A percentile compares a stretch with the other conserved stretches of the same genome.
Conservation (phyloP, 108 stramenopile species). For the Pinguiococcus pyrenoidosus region DNA sequence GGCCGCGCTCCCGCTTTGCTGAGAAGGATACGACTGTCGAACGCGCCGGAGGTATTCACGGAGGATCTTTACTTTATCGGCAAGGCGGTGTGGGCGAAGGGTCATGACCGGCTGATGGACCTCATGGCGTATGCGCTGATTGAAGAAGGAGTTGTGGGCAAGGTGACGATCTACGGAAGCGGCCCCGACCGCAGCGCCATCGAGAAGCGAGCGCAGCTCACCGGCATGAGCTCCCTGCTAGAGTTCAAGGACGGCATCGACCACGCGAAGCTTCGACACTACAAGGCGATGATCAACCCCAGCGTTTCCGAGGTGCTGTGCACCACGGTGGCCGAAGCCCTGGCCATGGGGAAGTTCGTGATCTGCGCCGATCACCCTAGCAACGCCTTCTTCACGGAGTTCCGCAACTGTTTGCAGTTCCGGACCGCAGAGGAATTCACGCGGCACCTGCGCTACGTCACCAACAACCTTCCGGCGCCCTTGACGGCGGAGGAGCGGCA, state of each 20-base stretch:
- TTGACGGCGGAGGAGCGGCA: constrained; percentile 47
- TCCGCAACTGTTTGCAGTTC: constrained; percentile 49
- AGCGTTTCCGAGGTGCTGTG: constrained; percentile 77
- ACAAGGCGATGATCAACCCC: constrained; percentile 80
- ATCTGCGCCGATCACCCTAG: constrained; percentile 61
- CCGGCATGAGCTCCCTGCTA: constrained; percentile 47
- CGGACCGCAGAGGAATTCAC: constrained; percentile 50
- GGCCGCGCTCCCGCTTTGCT: too few species aligned
- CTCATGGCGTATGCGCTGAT: constrained; percentile 30
- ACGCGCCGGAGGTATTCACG: not conserved
- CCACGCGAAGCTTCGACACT: constrained; percentile 56
- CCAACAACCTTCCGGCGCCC: constrained; percentile 40
- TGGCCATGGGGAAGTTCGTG: constrained; percentile 90
- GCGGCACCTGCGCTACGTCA: constrained; percentile 12
- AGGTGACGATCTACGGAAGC: constrained; percentile 33
- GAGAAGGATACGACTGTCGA: too few species aligned
- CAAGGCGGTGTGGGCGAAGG: constrained; percentile 85
- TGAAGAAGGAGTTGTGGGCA: too few species aligned
- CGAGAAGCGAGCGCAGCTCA: constrained; percentile 2
- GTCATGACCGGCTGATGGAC: constrained; percentile 66
- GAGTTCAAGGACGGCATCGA: constrained; percentile 68
- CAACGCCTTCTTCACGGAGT: constrained; percentile 70
- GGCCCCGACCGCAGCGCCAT: constrained; percentile 32
- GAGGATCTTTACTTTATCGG: constrained; percentile 73
- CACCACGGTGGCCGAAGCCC: constrained; percentile 82